Conservation (phyloP, 306 rosid species). For the Fragaria vesca region DNA sequence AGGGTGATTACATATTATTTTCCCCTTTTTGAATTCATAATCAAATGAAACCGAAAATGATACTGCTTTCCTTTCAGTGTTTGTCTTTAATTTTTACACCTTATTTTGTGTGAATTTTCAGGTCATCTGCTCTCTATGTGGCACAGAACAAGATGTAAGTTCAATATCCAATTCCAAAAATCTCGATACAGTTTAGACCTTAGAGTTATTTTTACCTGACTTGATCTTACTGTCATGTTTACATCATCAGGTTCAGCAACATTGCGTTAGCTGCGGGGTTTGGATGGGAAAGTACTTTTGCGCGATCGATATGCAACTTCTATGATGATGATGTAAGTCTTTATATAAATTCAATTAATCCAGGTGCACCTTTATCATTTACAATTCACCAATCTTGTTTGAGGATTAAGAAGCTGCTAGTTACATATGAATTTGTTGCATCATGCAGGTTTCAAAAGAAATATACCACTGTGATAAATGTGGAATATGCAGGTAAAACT, state of each 20-base stretch:
- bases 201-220: background rate
- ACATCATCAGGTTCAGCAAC: constrained; percentile 58
- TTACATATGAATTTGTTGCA: background rate
- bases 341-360: background rate
- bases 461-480: constrained; percentile 70
- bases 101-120: constrained; percentile 13
- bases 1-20: background rate
- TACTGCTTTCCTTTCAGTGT: no score
- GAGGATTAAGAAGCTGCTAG: background rate
- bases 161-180: background rate
- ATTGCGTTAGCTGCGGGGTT: constrained; percentile 62
- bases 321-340: constrained; percentile 62
- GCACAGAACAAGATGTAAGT: constrained; percentile 75
- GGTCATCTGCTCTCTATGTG: constrained; percentile 73
- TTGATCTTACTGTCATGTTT: constrained; percentile 1
- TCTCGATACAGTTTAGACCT: background rate
- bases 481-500: constrained; percentile 70
- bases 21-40: background rate
- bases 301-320: constrained; percentile 51
- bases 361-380: background rate
- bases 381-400: background rate
- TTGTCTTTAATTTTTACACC: background rate
- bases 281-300: constrained; percentile 75
- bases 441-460: constrained; percentile 49
- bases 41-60: background rate